A percentile compares a stretch with the other conserved stretches of the same genome.
phyloP scores from a whole-genome alignment of 768 basidiomycete genomes.

The Pleurotus ostreatus region DNA sequence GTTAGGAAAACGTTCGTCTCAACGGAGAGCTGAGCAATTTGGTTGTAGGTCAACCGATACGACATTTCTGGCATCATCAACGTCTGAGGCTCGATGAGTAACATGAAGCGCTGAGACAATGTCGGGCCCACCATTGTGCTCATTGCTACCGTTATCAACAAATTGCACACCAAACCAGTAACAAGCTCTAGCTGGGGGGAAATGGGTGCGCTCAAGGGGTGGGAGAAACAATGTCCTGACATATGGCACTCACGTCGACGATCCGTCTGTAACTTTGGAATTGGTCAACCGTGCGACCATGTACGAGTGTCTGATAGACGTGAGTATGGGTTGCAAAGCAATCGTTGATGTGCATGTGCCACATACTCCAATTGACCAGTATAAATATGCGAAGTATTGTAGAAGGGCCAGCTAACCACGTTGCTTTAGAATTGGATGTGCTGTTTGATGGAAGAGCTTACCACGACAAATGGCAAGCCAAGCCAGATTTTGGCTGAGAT shows the following conservation, averaged over 20 bases:
- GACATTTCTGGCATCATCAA: not conserved
- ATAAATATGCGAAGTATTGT: not conserved
- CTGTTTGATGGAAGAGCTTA: not conserved
- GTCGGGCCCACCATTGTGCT: constrained; percentile 5
- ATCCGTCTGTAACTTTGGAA: not conserved
- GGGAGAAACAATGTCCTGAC: not conserved
- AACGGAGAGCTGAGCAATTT: constrained; percentile 2
- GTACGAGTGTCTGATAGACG: not conserved
- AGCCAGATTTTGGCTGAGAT: not conserved
- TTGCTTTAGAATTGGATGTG: not conserved
- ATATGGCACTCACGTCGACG: not conserved
- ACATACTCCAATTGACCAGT: not conserved
- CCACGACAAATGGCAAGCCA: not conserved
- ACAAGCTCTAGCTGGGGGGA: constrained; percentile 12
- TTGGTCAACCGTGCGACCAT: not conserved
- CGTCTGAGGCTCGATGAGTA: not conserved
- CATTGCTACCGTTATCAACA: constrained; percentile 23
- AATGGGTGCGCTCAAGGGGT: not conserved
- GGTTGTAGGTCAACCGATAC: not conserved
- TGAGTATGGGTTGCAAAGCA: not conserved
- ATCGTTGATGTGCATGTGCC: not conserved
- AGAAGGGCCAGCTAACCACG: not conserved
- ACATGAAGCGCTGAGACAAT: not conserved
- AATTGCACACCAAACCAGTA: constrained; percentile 11
- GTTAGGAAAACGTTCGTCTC: constrained; percentile 16